Percentiles rank a stretch among this genome's conserved stretches.
phyloP scores from a whole-genome alignment of 768 basidiomycete genomes.

The Cubamyces sp. region DNA sequence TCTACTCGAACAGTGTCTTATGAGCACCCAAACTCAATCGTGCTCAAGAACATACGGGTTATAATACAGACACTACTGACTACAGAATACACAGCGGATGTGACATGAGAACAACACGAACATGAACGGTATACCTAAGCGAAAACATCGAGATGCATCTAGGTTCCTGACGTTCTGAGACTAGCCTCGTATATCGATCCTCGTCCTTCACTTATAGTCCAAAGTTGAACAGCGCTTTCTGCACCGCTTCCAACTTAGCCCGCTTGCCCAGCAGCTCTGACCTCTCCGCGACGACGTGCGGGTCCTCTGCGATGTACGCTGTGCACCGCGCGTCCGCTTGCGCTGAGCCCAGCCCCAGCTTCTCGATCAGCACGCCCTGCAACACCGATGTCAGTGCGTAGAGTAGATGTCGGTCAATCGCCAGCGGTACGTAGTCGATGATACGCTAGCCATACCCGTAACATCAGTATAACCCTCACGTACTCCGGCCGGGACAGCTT shows the following conservation, averaged over 20 bases:
- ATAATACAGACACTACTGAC: too few species aligned
- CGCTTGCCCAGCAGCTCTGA: conserved; percentile 39
- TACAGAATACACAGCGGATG: too few species aligned
- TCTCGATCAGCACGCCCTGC: conserved; percentile 40
- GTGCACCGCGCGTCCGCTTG: conserved; percentile 42
- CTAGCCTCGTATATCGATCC: too few species aligned
- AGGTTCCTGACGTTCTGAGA: too few species aligned
- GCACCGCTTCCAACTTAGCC: conserved; percentile 45
- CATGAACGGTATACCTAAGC: too few species aligned
- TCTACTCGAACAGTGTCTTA: too few species aligned
- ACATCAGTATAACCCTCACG: not conserved
- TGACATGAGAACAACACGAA: too few species aligned
- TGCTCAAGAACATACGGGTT: too few species aligned
- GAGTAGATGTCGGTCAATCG: conserved; percentile 53
- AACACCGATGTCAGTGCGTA: conserved; percentile 37
- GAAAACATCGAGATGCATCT: too few species aligned
- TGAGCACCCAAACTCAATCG: too few species aligned
- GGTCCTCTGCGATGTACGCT: conserved; percentile 52
- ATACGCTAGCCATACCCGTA: conserved; percentile 44
- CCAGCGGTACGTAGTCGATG: conserved; percentile 57
- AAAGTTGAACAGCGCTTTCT: conserved; percentile 41
- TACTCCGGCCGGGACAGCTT: not conserved
- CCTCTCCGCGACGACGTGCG: conserved; percentile 39
- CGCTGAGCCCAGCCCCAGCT: conserved; percentile 41
- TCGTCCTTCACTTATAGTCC: conserved; percentile 28